phyloP scores from a whole-genome alignment of 1,139 yeast genomes.

The Pichia sp. region DNA sequence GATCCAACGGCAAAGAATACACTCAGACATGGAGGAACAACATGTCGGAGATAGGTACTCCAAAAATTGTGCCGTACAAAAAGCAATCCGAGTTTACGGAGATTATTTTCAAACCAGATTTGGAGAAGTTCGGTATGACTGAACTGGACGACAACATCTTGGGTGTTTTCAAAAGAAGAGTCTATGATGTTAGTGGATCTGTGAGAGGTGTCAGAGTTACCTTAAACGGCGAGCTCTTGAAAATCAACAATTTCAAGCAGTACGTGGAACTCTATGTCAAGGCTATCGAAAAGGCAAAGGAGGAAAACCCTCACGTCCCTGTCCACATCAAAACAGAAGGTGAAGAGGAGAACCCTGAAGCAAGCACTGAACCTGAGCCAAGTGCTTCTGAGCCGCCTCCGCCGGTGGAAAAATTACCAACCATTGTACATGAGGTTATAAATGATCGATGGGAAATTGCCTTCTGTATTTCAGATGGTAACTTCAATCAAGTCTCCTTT shows the following conservation, averaged over 20 bases:
- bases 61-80: conserved; percentile 61
- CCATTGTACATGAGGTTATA: conserved; percentile 75
- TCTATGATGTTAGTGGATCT: conserved; percentile 92
- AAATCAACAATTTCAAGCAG: conserved; percentile 70
- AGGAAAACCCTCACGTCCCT: conserved; percentile 31
- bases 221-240: conserved; percentile 70
- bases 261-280: conserved; percentile 89
- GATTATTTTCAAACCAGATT: conserved; percentile 86
- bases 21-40: conserved; percentile 83
- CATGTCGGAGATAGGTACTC: conserved; percentile 76
- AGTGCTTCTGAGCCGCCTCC: conserved; percentile 14
- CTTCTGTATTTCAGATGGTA: conserved; percentile 87
- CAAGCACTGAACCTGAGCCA: not conserved
- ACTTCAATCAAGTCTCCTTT: conserved; percentile 91
- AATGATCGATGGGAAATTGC: conserved; percentile 93
- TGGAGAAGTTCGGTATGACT: conserved; percentile 79
- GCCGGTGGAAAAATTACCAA: conserved; percentile 43
- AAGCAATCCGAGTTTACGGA: conserved; percentile 76
- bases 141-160: conserved; percentile 75
- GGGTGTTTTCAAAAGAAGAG: conserved; percentile 87
- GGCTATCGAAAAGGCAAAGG: conserved; percentile 49
- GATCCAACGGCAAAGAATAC: conserved; percentile 56
- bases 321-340: conserved; percentile 22
- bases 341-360: conserved; percentile 21
- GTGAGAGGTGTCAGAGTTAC: conserved; percentile 80